Percentiles rank a stretch among this genome's conserved stretches.
Conservation (phyloP, 371 early-diverging fungal genomes). For the Phascolomyces articulosus region DNA sequence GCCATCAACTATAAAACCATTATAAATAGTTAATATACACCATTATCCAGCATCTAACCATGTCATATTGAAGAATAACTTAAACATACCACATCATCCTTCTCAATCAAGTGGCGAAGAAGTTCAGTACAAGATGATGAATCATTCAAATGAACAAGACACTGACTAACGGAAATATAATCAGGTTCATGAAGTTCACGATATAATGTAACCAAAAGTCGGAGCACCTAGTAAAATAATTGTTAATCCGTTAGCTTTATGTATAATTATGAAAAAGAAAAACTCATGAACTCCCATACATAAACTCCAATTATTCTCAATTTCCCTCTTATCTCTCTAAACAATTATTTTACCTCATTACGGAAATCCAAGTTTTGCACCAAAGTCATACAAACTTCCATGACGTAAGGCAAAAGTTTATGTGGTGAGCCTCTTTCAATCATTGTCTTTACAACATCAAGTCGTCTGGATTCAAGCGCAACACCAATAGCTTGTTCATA, state of each 20-base stretch:
- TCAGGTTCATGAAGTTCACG: slow-evolving; percentile 81
- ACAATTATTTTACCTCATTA: slow-evolving; percentile 70
- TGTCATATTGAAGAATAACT: background rate
- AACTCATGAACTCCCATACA: too few species aligned
- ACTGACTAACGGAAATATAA: slow-evolving; percentile 89
- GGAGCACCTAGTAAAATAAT: slow-evolving; percentile 56
- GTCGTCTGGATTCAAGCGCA: slow-evolving; percentile 88
- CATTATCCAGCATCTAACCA: background rate
- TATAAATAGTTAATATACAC: background rate
- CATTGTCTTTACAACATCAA: slow-evolving; percentile 87
- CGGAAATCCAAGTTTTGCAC: slow-evolving; percentile 84
- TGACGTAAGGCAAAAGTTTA: slow-evolving; percentile 81
- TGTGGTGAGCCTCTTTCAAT: slow-evolving; percentile 72
- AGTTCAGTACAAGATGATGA: slow-evolving; percentile 72
- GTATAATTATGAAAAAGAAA: too few species aligned
- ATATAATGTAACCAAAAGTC: slow-evolving; percentile 84
- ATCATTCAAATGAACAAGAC: slow-evolving; percentile 89
- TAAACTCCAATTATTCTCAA: too few species aligned
- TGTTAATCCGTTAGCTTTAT: too few species aligned
- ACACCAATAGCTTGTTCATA: slow-evolving; percentile 95
- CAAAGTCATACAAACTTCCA: slow-evolving; percentile 79
- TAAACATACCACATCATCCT: slow-evolving; percentile 55
- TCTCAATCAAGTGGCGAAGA: slow-evolving; percentile 64
- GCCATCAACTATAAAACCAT: slow-evolving; percentile 69
- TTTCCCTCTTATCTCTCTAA: too few species aligned